Percentiles rank a stretch among this genome's conserved stretches.
phyloP scores from a whole-genome alignment of 2,329 filamentous ascomycete species.

The Pezicula rhizophila region DNA sequence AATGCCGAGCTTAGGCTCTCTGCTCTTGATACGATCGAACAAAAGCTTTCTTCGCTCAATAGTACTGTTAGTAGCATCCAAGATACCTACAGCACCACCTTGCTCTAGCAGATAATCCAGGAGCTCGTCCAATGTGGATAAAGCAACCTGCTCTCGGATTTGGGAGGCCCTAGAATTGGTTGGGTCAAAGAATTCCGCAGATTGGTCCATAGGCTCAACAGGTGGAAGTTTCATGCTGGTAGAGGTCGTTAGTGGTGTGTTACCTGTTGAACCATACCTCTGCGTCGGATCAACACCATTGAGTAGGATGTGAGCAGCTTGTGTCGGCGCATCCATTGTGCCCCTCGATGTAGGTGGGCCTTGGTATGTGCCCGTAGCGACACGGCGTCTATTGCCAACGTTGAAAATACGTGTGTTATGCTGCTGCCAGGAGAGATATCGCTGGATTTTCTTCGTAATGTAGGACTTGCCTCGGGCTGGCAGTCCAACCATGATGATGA shows the following conservation, averaged over 20 bases:
- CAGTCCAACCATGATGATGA: constrained; percentile 97
- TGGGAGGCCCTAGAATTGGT: constrained; percentile 75
- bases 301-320: constrained; percentile 51
- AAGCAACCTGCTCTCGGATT: constrained; percentile 83
- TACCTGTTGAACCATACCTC: constrained; percentile 1
- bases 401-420: constrained; percentile 97
- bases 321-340: constrained; percentile 32
- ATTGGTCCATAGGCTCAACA: constrained; percentile 68
- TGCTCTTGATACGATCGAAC: constrained; percentile 73
- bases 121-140: constrained; percentile 87
- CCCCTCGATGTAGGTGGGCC: constrained; percentile 15
- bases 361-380: constrained; percentile 56
- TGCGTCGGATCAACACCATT: constrained; percentile 36
- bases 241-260: background rate
- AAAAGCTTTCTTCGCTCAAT: constrained; percentile 76
- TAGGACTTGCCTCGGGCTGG: constrained; percentile 96
- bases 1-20: constrained; percentile 83
- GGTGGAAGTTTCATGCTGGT: constrained; percentile 11
- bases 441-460: constrained; percentile 94
- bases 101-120: constrained; percentile 79
- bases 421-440: constrained; percentile 95
- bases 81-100: constrained; percentile 85
- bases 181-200: constrained; percentile 89
- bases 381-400: constrained; percentile 82
- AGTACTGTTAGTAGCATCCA: constrained; percentile 97